Evolutionary conservation across 208 protist species (phyloP), one percentile per base, ranked within the genome.

Genomic region (Blastocrithidia nonstop): DNA sequence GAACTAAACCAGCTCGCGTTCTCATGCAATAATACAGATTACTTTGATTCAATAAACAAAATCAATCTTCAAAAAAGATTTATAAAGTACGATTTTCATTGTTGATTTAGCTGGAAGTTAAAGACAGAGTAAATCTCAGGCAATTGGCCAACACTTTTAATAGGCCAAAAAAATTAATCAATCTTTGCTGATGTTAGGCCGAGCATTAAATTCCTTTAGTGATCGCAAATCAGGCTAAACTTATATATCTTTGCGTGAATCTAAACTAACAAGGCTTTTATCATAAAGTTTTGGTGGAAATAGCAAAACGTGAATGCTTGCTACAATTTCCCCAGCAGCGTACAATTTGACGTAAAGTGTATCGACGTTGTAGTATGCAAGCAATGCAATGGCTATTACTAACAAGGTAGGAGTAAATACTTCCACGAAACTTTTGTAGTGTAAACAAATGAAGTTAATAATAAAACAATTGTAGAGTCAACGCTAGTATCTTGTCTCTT

Each of bases 241-340:
- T 17, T 84, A 70, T 54, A 76, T 91, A 26, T 82, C 80, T 17
- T 55, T 90, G 48, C 73, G 85, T 26, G 85, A 85, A 44, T 93
- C 81, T 43, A 91, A 92, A 57, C 62, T 96, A 20, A 95, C 90
- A 21, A 64, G 81, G 13, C 45, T 94, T 29, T 57, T 91, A 45
- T 82, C 82, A 19, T 81, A 94, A 60, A 91, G 78, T 46, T 86
- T 94, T 43, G 86, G 86, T 27, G 86, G 80, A 31, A 95, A 95
- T 54, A 89, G 84, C 41, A 89, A 87, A 49, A 95, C 91, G 27
- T 72, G 94, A 55, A 85, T 96, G 81, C 85, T 95, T 43, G 88
- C 78, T 36, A 90, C 73, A 16, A 66, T 96, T 28, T 68, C 65
- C 4, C 88, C 93, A 17, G 63, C 81, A 1, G 57, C 54, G 27